phyloP scores from a whole-genome alignment of 768 basidiomycete species.

The Daedaleopsis nitida region DNA sequence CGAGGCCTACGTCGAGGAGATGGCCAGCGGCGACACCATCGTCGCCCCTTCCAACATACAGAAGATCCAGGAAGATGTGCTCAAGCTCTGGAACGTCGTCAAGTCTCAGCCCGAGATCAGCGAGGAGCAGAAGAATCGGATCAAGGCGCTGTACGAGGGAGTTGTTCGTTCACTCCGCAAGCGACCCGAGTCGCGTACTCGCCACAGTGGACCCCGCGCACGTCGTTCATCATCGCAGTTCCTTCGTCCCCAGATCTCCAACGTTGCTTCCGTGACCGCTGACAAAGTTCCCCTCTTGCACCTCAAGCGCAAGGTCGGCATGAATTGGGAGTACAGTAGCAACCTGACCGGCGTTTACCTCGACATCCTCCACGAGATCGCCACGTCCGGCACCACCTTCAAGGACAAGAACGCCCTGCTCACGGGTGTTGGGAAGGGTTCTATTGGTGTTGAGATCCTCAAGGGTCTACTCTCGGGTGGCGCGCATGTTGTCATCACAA shows the following conservation, averaged over 20 bases:
- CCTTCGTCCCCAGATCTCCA: conserved; percentile 87
- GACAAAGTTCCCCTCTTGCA: conserved; percentile 95
- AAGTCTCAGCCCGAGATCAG: conserved; percentile 97
- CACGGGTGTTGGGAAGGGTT: conserved; percentile 97
- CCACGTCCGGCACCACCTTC: conserved; percentile 97
- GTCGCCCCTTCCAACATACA: conserved; percentile 87
- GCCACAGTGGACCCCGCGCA: conserved; percentile 52
- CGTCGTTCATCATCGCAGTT: conserved; percentile 96
- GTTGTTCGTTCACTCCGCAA: conserved; percentile 93
- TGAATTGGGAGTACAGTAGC: conserved; percentile 95
- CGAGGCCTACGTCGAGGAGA: conserved; percentile 97
- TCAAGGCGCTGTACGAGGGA: conserved; percentile 94
- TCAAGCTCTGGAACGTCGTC: conserved; percentile 96
- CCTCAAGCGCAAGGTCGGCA: conserved; percentile 94
- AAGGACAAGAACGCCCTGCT: conserved; percentile 98
- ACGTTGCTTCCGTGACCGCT: conserved; percentile 70
- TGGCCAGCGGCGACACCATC: conserved; percentile 93
- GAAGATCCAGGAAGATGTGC: conserved; percentile 96
- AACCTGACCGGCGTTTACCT: conserved; percentile 95
- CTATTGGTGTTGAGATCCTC: conserved; percentile 96
- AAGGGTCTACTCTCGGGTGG: conserved; percentile 97
- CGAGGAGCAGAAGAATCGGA: conserved; percentile 93
- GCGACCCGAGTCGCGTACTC: conserved; percentile 62
- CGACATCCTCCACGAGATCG: conserved; percentile 97
- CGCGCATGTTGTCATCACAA: conserved; percentile 95